Evolutionary conservation across 1,284 basidiomycete species (phyloP), one percentile per base, ranked within the genome.

Genomic region (Omphalotus olearius): DNA sequence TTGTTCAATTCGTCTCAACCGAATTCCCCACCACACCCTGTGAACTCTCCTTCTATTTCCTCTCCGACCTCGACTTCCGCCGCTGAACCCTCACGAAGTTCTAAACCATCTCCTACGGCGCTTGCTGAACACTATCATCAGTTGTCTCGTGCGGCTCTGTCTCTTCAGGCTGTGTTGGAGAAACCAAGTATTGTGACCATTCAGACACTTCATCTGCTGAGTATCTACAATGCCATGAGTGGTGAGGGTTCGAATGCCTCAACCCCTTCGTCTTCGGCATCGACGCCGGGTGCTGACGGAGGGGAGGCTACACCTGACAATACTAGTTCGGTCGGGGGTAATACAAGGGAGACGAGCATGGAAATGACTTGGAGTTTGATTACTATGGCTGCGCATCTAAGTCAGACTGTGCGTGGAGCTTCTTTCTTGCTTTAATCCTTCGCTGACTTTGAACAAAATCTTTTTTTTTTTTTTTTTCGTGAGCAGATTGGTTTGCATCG

Each of bases 171-270:
- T 1, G 72, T 85, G 20, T 66, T 85, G 46, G 83, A 85, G 64
- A 82, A 84, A 53, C 82, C 85, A 6, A 79, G 79, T 6, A 67
- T 84, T 41, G 79, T 79, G 48, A 84, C 83, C 35, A 78, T 87
- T 45, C 82, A 86, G 62, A 66, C 78, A 4, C 64, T 88, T 51
- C 80, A 85, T 62, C 62, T 85, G 59, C 66, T 77, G 64, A 76
- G 74, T 59, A 71, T 76, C 20, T 80, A 79, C 59, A 76, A 77
- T 51, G 73, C 75, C 7, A 74, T 83, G 67, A 69, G 67, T 53
- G 67, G 69, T 23, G 44, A 52, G 25, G 51, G 45, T 4, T 37
- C 41, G 3, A 13, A 9, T 33, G 30, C 30, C 7, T 40, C 48
- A 10, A 43, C 33, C 9, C 48, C 48, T 16, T 42, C 46, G 38